Conservation (phyloP, 441 rosid genomes). For the Arabidopsis hybrid region DNA sequence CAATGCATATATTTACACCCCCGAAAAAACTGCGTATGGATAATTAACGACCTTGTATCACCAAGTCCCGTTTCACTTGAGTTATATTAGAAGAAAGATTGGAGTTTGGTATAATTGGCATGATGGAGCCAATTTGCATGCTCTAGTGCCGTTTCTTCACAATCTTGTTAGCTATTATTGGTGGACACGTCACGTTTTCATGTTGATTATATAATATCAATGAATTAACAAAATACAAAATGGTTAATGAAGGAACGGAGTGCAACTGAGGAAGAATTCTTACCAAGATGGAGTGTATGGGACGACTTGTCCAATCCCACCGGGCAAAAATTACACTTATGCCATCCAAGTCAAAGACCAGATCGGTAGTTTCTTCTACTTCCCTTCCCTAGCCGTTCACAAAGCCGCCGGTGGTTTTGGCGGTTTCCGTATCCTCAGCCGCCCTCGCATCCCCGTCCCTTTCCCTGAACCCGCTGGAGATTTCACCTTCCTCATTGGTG, state of each 20-base stretch:
- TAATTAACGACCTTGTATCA: not conserved
- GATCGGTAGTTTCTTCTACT: slow-evolving; percentile 69
- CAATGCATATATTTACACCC: not conserved
- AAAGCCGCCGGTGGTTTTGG: slow-evolving; percentile 76
- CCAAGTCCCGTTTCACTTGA: not conserved
- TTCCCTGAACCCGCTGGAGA: slow-evolving; percentile 71
- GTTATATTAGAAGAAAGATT: not conserved
- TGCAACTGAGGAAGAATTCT: slow-evolving; percentile 70
- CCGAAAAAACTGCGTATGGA: not conserved
- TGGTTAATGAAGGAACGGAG: slow-evolving; percentile 58
- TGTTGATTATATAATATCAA: slow-evolving; percentile 1
- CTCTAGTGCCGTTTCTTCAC: slow-evolving; percentile 28
- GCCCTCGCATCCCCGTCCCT: slow-evolving; percentile 75
- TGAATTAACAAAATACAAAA: slow-evolving; percentile 18
- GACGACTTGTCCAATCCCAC: slow-evolving; percentile 79
- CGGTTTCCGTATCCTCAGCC: slow-evolving; percentile 61
- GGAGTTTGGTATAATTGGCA: slow-evolving; percentile 16
- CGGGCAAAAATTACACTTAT: slow-evolving; percentile 71
- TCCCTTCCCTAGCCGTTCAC: slow-evolving; percentile 68
- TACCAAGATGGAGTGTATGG: slow-evolving; percentile 73
- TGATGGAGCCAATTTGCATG: slow-evolving; percentile 32
- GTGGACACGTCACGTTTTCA: slow-evolving; percentile 36
- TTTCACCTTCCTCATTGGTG: slow-evolving; percentile 65
- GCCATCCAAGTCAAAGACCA: slow-evolving; percentile 67
- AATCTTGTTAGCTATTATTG: not conserved